Percentiles rank a stretch among this genome's conserved stretches.
Evolutionary conservation across 2,329 filamentous ascomycete genomes (phyloP).

Genomic region (Sporothrix inflata): DNA sequence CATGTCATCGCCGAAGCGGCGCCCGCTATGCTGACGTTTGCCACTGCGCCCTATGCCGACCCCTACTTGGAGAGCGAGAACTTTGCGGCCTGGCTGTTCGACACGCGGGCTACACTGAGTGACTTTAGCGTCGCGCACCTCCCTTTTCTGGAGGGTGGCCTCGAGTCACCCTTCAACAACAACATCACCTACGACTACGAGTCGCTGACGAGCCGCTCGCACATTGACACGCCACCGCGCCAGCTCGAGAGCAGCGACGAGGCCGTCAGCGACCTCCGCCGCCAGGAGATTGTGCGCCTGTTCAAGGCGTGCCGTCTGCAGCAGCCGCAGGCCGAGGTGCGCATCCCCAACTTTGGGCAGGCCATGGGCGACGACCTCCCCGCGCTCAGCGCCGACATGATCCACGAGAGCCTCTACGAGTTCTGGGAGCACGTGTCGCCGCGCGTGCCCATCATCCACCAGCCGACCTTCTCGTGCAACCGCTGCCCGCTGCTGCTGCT

Average conservation of each 20-base stretch:
- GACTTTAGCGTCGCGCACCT: conserved; percentile 50
- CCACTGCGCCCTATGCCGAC: conserved; percentile 43
- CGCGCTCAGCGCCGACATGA: conserved; percentile 72
- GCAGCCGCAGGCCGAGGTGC: conserved; percentile 46
- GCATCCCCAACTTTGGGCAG: conserved; percentile 42
- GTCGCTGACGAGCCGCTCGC: conserved; percentile 52
- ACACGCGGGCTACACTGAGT: conserved; percentile 47
- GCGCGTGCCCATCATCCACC: conserved; percentile 84
- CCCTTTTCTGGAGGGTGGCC: conserved; percentile 53
- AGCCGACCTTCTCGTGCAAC: conserved; percentile 81
- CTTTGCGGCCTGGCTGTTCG: conserved; percentile 58
- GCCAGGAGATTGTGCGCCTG: conserved; percentile 50
- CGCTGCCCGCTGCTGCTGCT: conserved; percentile 77
- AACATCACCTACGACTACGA: conserved; percentile 57
- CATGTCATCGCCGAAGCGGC: conserved; percentile 26
- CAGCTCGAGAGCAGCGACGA: conserved; percentile 47
- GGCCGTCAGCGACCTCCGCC: conserved; percentile 49
- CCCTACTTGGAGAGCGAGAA: conserved; percentile 47
- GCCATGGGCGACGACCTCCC: conserved; percentile 50
- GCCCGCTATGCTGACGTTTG: conserved; percentile 41
- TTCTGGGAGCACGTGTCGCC: conserved; percentile 88
- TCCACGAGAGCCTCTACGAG: conserved; percentile 81
- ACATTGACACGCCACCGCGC: conserved; percentile 50
- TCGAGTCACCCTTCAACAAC: conserved; percentile 57
- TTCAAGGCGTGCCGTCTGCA: conserved; percentile 50